Base-by-base conservation (phyloP, 768 basidiomycete species). In the Boletus coccyginus region DNA sequence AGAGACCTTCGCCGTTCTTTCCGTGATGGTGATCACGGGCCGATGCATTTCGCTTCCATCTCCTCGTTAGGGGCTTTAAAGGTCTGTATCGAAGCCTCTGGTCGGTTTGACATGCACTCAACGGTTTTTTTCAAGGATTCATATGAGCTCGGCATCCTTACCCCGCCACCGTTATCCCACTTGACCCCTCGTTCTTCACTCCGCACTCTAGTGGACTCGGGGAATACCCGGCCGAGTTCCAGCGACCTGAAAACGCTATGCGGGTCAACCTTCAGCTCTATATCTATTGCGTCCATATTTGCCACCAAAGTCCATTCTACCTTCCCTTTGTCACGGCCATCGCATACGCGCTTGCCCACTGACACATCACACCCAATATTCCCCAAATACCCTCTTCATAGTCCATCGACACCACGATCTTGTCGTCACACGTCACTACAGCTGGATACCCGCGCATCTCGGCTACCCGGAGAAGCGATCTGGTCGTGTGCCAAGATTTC, bases 401-500 rank as follows among this genome's bases (percentile, higher is more conserved):
- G 46, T 42, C 6, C 57, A 35, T 46, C 46, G 39, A 62, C 49
- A 42, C 40, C 50, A 24, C 66, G 21, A 35, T 10, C 55, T 50
- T 56, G 36, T 36, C 66, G 59, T 1, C 59, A 53, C 46, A 31
- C 42, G 31, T 61, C 58, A 35, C 47, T 58, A 29, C 53, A 43
- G 2, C 47, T 55, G 29, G 54, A 62, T 24, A 39, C 35, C 13
- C 46, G 33, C 38, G 42, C 45, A 49, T 46, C 56, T 42, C 55
- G n/a, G 9, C 46, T 53, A 7, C 38, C 59, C 5, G 58, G 49
- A 50, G 57, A 61, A 24, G 38, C 9, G 33, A 29, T 69, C 32
- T 70, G 70, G 70, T 69, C 70, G 35, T 70, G 70, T 61, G 70
- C 70, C 33, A 70, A 73, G 47, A 70, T 70, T 13, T 60, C 70